A percentile compares a stretch with the other conserved stretches of the same genome.
phyloP scores from a whole-genome alignment of 2,329 filamentous ascomycete species.

The Diaporthe helianthi region DNA sequence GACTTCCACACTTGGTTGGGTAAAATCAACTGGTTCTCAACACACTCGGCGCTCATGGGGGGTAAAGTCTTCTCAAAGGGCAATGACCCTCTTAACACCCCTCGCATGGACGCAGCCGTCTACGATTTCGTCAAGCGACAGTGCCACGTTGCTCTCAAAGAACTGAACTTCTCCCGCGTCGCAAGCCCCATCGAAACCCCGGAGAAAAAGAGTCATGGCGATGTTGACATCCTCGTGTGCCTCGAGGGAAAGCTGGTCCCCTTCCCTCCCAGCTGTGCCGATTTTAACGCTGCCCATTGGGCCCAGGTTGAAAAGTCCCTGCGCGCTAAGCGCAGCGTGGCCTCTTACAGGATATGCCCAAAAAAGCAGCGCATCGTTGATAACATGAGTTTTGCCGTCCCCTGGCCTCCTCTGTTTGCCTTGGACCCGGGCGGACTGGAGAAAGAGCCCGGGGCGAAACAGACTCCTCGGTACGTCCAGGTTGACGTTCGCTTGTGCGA shows the following conservation, averaged over 20 bases:
- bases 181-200: conserved; percentile 72
- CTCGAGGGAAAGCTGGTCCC: conserved; percentile 32
- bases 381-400: conserved; percentile 58
- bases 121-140: conserved; percentile 60
- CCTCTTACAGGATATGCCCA: background rate
- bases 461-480: conserved; percentile 61
- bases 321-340: conserved; percentile 48
- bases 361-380: conserved; percentile 38
- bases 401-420: conserved; percentile 51
- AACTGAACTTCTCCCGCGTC: conserved; percentile 59
- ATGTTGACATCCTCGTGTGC: conserved; percentile 74
- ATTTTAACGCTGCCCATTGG: conserved; percentile 28
- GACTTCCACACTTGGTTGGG: no score
- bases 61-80: conserved; percentile 64
- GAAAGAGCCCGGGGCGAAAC: background rate
- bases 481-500: conserved; percentile 69
- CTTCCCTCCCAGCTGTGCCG: background rate
- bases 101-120: conserved; percentile 67
- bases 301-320: conserved; percentile 50
- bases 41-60: conserved; percentile 61
- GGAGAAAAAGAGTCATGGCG: conserved; percentile 71
- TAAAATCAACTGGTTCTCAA: background rate
- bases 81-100: conserved; percentile 60
- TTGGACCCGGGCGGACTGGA: background rate
- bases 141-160: conserved; percentile 54